Conservation (phyloP, 2,329 filamentous ascomycete genomes). For the Paracoccidioides lutzii region DNA sequence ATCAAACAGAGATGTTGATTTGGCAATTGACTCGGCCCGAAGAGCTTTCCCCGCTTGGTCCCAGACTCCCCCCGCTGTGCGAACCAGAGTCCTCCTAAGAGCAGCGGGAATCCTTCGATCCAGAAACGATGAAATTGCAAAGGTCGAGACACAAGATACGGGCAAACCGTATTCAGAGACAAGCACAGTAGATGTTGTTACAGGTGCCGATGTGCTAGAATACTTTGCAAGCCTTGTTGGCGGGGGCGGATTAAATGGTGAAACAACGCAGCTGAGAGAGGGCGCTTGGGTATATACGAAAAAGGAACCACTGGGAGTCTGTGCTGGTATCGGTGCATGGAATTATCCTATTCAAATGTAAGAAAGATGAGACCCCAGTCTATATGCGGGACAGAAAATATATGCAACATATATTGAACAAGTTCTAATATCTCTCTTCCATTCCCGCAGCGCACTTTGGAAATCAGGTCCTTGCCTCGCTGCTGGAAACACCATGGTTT, state of each 20-base stretch:
- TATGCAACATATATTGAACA: background rate
- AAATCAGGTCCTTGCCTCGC: constrained; percentile 77
- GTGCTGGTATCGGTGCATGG: constrained; percentile 79
- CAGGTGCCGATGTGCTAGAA: constrained; percentile 72
- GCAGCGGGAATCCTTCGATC: constrained; percentile 61
- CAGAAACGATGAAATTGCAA: constrained; percentile 67
- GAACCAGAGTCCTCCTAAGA: constrained; percentile 63
- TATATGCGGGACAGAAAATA: no score
- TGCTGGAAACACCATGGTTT: constrained; percentile 80
- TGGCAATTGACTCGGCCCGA: constrained; percentile 57
- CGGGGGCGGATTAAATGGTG: constrained; percentile 65
- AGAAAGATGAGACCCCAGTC: constrained; percentile 3
- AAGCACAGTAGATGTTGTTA: constrained; percentile 67
- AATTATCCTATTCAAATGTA: constrained; percentile 82
- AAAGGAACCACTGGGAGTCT: constrained; percentile 71
- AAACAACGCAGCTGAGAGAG: constrained; percentile 58
- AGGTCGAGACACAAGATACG: constrained; percentile 70
- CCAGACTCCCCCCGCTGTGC: constrained; percentile 56
- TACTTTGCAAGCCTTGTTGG: constrained; percentile 74
- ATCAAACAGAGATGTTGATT: constrained; percentile 53
- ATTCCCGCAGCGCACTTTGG: constrained; percentile 51
- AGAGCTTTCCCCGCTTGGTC: constrained; percentile 67
- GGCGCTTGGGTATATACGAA: constrained; percentile 73
- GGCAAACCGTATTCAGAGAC: constrained; percentile 80
- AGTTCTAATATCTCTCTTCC: background rate